Evolutionary conservation across 2,329 filamentous ascomycete genomes (phyloP).

Genomic region (Pseudocercospora musae): DNA sequence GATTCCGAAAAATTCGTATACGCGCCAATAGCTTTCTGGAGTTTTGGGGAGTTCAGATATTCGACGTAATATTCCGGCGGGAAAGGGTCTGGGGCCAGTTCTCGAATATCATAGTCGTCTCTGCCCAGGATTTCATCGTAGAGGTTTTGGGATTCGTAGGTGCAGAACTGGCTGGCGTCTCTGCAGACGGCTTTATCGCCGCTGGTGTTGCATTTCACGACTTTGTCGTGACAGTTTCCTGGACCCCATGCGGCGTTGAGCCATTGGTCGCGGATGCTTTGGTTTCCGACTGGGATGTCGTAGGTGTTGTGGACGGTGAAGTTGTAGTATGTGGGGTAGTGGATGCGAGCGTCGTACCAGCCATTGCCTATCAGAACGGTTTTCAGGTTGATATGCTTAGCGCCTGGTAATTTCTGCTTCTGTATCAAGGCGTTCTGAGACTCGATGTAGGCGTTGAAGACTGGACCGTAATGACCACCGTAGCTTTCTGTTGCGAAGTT

Average conservation of each 20-base stretch:
- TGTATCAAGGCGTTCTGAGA: constrained; percentile 36
- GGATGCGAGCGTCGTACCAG: neutral
- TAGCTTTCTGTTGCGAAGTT: constrained; percentile 34
- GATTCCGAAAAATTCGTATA: constrained; percentile 42
- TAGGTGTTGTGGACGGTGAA: neutral
- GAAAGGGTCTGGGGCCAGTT: constrained; percentile 37
- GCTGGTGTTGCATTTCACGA: neutral
- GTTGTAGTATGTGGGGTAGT: neutral
- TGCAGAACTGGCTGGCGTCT: neutral
- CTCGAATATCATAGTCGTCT: constrained; percentile 45
- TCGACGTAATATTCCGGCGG: constrained; percentile 42
- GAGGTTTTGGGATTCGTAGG: neutral
- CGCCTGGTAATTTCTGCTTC: constrained; percentile 35
- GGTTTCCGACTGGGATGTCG: neutral
- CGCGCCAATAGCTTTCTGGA: constrained; percentile 48
- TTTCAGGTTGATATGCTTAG: constrained; percentile 2
- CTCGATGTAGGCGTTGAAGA: constrained; percentile 33
- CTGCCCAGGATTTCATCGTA: neutral
- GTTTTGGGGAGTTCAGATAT: constrained; percentile 40
- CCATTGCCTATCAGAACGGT: neutral
- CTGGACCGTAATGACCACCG: constrained; percentile 32
- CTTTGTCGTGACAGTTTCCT: neutral
- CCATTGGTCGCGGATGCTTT: neutral
- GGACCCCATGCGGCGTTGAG: neutral
- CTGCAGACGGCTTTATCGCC: neutral